Conservation (phyloP, 2,329 filamentous ascomycete genomes). For the Scedosporium aurantiacum region DNA sequence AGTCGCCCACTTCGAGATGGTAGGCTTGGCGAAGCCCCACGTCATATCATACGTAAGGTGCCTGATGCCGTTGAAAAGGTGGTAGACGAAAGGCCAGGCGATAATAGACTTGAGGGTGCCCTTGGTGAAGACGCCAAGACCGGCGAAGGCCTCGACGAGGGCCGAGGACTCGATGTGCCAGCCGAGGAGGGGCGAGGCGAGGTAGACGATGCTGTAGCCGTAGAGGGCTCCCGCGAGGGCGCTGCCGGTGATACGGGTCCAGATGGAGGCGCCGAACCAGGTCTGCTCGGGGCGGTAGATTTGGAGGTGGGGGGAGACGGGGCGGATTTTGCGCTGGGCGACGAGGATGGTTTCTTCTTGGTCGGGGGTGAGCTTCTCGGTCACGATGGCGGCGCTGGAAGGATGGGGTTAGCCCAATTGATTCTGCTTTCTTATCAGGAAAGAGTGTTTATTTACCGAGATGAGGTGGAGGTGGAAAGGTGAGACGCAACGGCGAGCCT, state of each 20-base stretch:
- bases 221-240: constrained; percentile 65
- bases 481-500: constrained; percentile 31
- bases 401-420: constrained; percentile 4
- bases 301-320: constrained; percentile 70
- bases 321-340: constrained; percentile 69
- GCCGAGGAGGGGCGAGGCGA: constrained; percentile 63
- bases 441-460: constrained; percentile 27
- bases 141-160: constrained; percentile 48
- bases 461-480: constrained; percentile 28
- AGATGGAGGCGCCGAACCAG: constrained; percentile 60
- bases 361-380: constrained; percentile 41
- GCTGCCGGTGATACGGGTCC: constrained; percentile 78
- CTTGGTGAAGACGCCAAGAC: constrained; percentile 48
- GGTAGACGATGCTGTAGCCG: constrained; percentile 69
- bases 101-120: constrained; percentile 42
- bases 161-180: constrained; percentile 49
- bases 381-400: constrained; percentile 38
- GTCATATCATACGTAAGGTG: constrained; percentile 43
- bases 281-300: constrained; percentile 86
- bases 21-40: constrained; percentile 36
- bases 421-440: neutral
- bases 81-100: constrained; percentile 50
- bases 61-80: constrained; percentile 43
- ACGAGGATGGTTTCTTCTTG: constrained; percentile 58
- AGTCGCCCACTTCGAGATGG: constrained; percentile 34